Percentiles rank a stretch among this genome's conserved stretches.
phyloP scores from a whole-genome alignment of 2,329 filamentous ascomycete genomes.

The Fusarium agapanthi region DNA sequence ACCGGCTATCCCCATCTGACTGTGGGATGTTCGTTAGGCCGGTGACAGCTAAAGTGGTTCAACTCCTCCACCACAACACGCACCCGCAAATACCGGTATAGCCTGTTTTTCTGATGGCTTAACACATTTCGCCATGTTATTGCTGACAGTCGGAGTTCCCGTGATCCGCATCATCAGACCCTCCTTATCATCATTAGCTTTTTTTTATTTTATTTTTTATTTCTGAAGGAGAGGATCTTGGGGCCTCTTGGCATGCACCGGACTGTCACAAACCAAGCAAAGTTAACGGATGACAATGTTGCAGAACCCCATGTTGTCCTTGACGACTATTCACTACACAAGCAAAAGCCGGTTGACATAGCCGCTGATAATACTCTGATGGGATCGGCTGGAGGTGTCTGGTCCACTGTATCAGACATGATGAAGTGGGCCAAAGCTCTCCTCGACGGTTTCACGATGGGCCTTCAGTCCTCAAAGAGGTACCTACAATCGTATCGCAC shows the following conservation, averaged over 20 bases:
- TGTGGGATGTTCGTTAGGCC: background rate
- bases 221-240: background rate
- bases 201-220: no score
- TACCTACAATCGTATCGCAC: background rate
- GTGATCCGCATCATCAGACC: accelerated
- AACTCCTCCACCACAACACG: background rate
- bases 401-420: background rate
- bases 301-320: background rate
- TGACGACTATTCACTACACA: background rate
- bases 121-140: background rate
- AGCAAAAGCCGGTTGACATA: background rate
- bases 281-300: accelerated
- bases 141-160: background rate
- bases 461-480: background rate
- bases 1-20: background rate
- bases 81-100: no score
- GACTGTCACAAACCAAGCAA: background rate
- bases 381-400: background rate
- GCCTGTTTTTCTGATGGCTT: no score
- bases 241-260: background rate
- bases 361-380: background rate
- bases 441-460: background rate
- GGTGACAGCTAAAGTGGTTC: background rate
- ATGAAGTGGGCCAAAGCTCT: background rate
- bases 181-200: no score